Evolutionary conservation across 306 rosid species (phyloP).

Genomic region (Malus asiatica): DNA sequence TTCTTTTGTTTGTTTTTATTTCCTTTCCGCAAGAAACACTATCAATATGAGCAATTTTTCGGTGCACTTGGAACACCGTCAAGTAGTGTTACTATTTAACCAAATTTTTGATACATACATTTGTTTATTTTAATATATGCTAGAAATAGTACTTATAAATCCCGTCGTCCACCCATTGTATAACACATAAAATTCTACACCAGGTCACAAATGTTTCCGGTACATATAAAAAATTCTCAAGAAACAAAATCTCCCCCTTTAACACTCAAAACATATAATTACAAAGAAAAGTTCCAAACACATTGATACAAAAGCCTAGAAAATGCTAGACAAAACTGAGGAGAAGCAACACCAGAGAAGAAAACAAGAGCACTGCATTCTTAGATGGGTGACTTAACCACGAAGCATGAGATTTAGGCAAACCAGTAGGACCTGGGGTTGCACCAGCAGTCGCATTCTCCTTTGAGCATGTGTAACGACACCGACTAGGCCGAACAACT

Average conservation of each 20-base stretch:
- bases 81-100: no score
- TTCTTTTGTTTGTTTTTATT: no score
- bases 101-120: no score
- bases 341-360: constrained; percentile 24
- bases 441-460: constrained; percentile 43
- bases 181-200: not conserved
- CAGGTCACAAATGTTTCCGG: rapidly evolving
- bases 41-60: no score
- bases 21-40: no score
- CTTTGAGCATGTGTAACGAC: constrained; percentile 53
- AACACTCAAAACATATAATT: not conserved
- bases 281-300: not conserved
- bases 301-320: not conserved
- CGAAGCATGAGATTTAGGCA: constrained; percentile 25
- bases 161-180: no score
- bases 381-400: constrained; percentile 13
- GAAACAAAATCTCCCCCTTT: not conserved
- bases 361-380: constrained; percentile 9
- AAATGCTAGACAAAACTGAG: constrained; percentile 9
- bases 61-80: no score
- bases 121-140: no score
- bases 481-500: constrained; percentile 71
- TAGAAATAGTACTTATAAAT: no score
- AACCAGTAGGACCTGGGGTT: constrained; percentile 21
- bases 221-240: not conserved